Conservation (phyloP, 2,329 filamentous ascomycete genomes). For the Zymoseptoria tritici region DNA sequence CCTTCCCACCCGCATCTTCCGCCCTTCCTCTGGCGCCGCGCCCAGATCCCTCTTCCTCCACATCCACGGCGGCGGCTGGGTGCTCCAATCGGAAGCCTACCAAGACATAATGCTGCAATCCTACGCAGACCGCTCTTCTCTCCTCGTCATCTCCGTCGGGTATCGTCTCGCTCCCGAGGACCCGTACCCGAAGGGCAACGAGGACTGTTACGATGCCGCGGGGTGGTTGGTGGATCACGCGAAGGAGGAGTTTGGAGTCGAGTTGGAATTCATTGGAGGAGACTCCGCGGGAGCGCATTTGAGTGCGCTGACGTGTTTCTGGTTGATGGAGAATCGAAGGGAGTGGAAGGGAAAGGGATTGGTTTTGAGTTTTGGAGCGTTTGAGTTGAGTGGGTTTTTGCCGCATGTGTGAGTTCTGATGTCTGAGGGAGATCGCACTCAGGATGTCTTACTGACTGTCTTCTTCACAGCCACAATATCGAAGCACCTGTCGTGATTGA, state of each 20-base stretch:
- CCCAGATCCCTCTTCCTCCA: constrained; percentile 41
- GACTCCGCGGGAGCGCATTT: constrained; percentile 49
- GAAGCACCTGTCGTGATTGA: constrained; percentile 40
- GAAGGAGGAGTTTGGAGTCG: constrained; percentile 34
- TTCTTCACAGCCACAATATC: constrained; percentile 28
- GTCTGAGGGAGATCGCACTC: neutral
- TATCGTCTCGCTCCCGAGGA: constrained; percentile 55
- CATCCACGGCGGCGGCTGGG: constrained; percentile 48
- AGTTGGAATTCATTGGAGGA: constrained; percentile 29
- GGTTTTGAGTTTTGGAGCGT: constrained; percentile 48
- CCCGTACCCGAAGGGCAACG: constrained; percentile 47
- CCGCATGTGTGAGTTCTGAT: constrained; percentile 25
- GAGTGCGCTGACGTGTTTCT: constrained; percentile 39
- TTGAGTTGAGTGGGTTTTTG: constrained; percentile 41
- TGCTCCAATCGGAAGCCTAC: constrained; percentile 35
- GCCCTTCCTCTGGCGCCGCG: constrained; percentile 38
- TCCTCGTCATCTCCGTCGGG: constrained; percentile 49
- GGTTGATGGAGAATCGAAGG: constrained; percentile 37
- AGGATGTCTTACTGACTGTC: neutral
- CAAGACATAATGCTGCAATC: constrained; percentile 44
- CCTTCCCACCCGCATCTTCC: constrained; percentile 48
- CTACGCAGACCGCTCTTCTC: constrained; percentile 42
- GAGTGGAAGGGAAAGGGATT: constrained; percentile 42
- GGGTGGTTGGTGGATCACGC: constrained; percentile 47
- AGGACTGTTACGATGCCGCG: constrained; percentile 53